A percentile compares a stretch with the other conserved stretches of the same genome.
phyloP scores from a whole-genome alignment of 306 rosid species.

The Prunus mume region DNA sequence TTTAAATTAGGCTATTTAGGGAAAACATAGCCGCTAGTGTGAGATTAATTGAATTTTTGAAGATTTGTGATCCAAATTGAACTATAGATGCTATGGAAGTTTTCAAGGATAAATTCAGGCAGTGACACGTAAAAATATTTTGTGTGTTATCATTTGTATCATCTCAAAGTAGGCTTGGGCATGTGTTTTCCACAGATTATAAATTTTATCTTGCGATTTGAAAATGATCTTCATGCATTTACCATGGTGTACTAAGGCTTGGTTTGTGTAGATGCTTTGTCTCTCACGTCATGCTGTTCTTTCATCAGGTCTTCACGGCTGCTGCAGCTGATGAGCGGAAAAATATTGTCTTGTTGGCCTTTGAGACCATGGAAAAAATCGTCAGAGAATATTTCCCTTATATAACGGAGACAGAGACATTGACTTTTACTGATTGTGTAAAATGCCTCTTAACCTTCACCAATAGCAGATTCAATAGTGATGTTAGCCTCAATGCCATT shows the following conservation, averaged over 20 bases:
- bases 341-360: constrained; percentile 87
- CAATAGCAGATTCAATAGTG: constrained; percentile 92
- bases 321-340: constrained; percentile 97
- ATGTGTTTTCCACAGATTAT: background rate
- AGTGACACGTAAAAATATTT: background rate
- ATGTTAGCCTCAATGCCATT: constrained; percentile 98
- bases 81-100: background rate
- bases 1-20: background rate
- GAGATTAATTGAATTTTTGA: background rate
- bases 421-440: constrained; percentile 93
- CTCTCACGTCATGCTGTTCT: constrained; percentile 32
- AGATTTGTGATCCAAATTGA: background rate
- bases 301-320: constrained; percentile 84
- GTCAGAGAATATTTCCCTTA: constrained; percentile 96
- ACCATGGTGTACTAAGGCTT: background rate
- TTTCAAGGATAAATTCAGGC: background rate
- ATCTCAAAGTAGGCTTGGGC: background rate
- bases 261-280: constrained; percentile 9
- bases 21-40: background rate
- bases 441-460: constrained; percentile 95
- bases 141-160: background rate
- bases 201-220: background rate
- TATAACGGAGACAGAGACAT: constrained; percentile 97
- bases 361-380: constrained; percentile 97
- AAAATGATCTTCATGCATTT: background rate